Evolutionary conservation across 2,329 filamentous ascomycete genomes (phyloP), one percentile per base, ranked within the genome.

Genomic region (Fonsecaea nubica): DNA sequence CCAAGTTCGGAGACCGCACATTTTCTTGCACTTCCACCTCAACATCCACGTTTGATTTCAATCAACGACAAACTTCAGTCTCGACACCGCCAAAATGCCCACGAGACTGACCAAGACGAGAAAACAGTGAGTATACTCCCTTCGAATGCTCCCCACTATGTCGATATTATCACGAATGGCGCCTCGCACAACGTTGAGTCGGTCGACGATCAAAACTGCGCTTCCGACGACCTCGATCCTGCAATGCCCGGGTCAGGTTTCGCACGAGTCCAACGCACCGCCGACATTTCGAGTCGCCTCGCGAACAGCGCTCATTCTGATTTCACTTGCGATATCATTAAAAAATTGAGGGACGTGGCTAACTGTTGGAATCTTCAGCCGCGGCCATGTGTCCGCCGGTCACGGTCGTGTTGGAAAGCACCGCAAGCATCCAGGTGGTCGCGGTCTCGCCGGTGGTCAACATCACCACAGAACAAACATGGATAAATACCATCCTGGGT

Each of bases 381-480:
- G 94, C 87, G 94, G 94, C 84, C 92, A 99, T 86, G 95, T 99
- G 82, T 96, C 92, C 80, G 92, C 93, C 88, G 95, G 95, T 88
- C 90, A 98, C 84, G 94, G 95, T 87, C 94, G 94, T 89, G 84
- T 98, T 81, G 95, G 95, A 83, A 98, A 98, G 91, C 93, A 97
- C 91, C 88, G 95, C 81, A 98, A 99, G 90, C 86, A 89, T 78
- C 88, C 88, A 79, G 88, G 88, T 88, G 88, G 87, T 86, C 87
- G 88, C 80, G 88, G 88, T 89, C 92, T 92, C 85, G 95, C 95
- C 82, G 94, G 95, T 96, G 94, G 93, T 89, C 92, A 97, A 86
- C 95, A 99, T 87, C 95, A 99, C 86, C 92, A 96, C 89, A 85
- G 92, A 76, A 96, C 92, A 80, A 96, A 96, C 86, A 85, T 93